Evolutionary conservation across 345 rosid species (phyloP).

Genomic region (Pugionium dolabratum): DNA sequence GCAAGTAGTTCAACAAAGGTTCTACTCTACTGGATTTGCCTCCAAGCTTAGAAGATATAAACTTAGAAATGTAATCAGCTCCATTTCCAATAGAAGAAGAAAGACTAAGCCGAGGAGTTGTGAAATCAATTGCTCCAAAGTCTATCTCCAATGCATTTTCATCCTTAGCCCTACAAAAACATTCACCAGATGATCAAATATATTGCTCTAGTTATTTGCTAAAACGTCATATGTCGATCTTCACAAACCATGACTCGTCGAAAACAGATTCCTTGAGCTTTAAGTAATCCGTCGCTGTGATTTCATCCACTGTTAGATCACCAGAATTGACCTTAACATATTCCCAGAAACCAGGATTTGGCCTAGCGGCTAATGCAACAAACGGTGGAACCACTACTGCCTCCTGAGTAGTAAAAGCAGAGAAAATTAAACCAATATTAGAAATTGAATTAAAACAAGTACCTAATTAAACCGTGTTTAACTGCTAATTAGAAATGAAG

Average conservation of each 20-base stretch:
- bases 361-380: slow-evolving; percentile 80
- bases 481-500: not conserved
- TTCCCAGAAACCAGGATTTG: slow-evolving; percentile 89
- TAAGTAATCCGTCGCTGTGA: slow-evolving; percentile 62
- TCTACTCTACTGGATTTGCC: slow-evolving; percentile 42
- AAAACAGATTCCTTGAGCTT: slow-evolving; percentile 73
- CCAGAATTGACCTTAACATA: slow-evolving; percentile 71
- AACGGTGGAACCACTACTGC: slow-evolving; percentile 82
- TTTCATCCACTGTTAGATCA: slow-evolving; percentile 59
- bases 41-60: slow-evolving; percentile 56
- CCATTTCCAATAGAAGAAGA: slow-evolving; percentile 89
- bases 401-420: slow-evolving; percentile 52
- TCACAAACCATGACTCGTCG: slow-evolving; percentile 67
- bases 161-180: slow-evolving; percentile 69
- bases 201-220: not conserved
- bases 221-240: not conserved
- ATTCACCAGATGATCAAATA: slow-evolving; percentile 10
- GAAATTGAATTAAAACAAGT: not conserved
- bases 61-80: slow-evolving; percentile 60
- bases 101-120: slow-evolving; percentile 62
- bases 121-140: slow-evolving; percentile 75
- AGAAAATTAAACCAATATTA: not conserved
- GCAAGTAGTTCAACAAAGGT: slow-evolving; percentile 63
- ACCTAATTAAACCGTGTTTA: not conserved
- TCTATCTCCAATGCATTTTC: slow-evolving; percentile 82